Conservation (phyloP, 345 rosid genomes). For the Eutrema japonicum region DNA sequence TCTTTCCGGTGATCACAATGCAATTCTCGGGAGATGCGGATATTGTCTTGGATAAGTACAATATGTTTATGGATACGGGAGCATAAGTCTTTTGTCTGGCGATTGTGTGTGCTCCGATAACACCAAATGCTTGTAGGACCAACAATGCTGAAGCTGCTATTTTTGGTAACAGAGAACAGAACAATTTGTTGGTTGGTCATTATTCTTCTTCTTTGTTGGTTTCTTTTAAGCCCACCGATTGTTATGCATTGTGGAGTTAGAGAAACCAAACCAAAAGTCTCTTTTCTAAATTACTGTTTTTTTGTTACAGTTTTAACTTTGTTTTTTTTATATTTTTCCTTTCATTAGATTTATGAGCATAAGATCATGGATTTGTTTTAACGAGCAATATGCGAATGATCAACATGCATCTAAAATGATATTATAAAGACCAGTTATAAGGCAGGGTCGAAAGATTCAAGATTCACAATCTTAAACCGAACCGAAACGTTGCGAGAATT, state of each 20-base stretch:
- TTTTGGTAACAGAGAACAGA: slow-evolving; percentile 17
- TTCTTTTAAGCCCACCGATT: slow-evolving; percentile 22
- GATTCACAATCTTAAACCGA: too few species aligned
- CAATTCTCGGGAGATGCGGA: slow-evolving; percentile 11
- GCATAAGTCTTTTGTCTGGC: background rate
- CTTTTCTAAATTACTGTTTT: too few species aligned
- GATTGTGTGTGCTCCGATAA: background rate
- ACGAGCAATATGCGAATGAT: too few species aligned
- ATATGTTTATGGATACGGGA: background rate
- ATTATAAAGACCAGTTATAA: too few species aligned
- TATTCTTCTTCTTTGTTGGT: slow-evolving; percentile 16
- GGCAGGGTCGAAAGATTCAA: too few species aligned
- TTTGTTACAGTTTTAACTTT: too few species aligned
- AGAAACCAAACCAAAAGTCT: background rate
- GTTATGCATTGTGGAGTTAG: slow-evolving; percentile 13
- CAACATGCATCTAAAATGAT: too few species aligned
- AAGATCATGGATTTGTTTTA: too few species aligned
- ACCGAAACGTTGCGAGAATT: too few species aligned
- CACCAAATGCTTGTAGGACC: background rate
- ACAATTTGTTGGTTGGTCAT: slow-evolving; percentile 14
- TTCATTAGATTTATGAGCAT: too few species aligned
- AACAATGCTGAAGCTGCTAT: too few species aligned
- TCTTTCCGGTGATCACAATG: slow-evolving; percentile 28
- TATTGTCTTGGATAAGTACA: slow-evolving; percentile 10
- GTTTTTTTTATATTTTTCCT: too few species aligned